A percentile compares a stretch with the other conserved stretches of the same genome.
phyloP scores from a whole-genome alignment of 2,329 filamentous ascomycete genomes.

The Trichoderma cornu-damae region DNA sequence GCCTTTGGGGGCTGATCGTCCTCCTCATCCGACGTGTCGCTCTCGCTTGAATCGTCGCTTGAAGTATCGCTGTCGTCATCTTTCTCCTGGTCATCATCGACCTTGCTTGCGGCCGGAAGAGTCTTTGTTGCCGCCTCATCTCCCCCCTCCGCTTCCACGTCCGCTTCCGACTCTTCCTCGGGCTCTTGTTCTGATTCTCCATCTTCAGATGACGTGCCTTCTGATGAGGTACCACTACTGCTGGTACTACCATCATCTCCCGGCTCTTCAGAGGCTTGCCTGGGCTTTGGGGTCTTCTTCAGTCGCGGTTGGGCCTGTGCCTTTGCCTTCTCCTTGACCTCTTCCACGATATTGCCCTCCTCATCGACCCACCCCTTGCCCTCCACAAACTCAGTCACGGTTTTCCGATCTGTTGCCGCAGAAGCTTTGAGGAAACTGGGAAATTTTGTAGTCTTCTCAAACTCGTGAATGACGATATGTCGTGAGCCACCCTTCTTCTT shows the following conservation, averaged over 20 bases:
- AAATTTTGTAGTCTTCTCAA: conserved; percentile 76
- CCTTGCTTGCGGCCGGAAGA: conserved; percentile 8
- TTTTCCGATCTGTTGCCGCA: conserved; percentile 32
- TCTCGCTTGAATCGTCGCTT: conserved; percentile 15
- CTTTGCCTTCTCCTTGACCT: conserved; percentile 36
- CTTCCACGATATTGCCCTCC: conserved; percentile 69
- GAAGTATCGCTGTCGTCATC: neutral
- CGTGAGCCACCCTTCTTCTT: conserved; percentile 46
- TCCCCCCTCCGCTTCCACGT: neutral
- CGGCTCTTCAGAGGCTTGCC: conserved; percentile 24
- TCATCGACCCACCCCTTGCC: conserved; percentile 85
- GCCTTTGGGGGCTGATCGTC: conserved; percentile 13
- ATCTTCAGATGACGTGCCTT: conserved; percentile 27
- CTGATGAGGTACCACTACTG: conserved; percentile 37
- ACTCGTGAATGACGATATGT: conserved; percentile 77
- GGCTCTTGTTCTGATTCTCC: conserved; percentile 29
- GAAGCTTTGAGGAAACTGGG: conserved; percentile 69
- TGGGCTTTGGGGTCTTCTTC: conserved; percentile 25
- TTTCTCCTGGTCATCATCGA: neutral
- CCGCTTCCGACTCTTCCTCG: conserved; percentile 9
- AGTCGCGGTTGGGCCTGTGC: conserved; percentile 10
- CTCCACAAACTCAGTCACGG: conserved; percentile 63
- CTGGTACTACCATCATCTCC: conserved; percentile 37
- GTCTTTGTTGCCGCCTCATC: conserved; percentile 25
- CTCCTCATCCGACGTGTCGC: conserved; percentile 19